Conservation (phyloP, 2,329 filamentous ascomycete genomes). For the Coniosporium tulheliwenetii region DNA sequence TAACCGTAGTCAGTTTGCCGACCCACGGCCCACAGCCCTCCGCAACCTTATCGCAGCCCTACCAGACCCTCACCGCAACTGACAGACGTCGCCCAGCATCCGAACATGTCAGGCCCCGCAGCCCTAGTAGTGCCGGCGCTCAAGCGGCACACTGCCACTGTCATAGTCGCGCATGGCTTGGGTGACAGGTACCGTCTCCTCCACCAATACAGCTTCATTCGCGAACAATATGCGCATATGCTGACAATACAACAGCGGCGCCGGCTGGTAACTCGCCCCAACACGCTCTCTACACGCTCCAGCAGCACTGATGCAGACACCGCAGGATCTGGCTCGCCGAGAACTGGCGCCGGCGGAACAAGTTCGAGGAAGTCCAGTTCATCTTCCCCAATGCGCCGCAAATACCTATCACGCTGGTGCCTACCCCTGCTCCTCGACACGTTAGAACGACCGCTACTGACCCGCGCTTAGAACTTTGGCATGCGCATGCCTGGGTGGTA, state of each 20-base stretch:
- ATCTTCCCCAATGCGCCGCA: conserved; percentile 80
- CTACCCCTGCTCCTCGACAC: not conserved
- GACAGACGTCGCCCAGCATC: too few relatives aligned
- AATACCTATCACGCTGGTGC: conserved; percentile 73
- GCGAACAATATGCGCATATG: conserved; percentile 1
- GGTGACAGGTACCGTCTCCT: conserved; percentile 46
- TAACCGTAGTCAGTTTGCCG: too few relatives aligned
- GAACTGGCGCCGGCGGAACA: conserved; percentile 66
- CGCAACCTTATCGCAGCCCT: too few relatives aligned
- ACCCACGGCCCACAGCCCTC: too few relatives aligned
- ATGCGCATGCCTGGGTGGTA: conserved; percentile 81
- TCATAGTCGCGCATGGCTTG: conserved; percentile 87
- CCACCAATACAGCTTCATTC: too few relatives aligned
- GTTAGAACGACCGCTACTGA: not conserved
- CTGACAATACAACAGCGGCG: conserved; percentile 28
- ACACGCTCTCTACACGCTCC: not conserved
- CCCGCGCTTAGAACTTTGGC: conserved; percentile 45
- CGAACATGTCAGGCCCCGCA: conserved; percentile 25
- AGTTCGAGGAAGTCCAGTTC: conserved; percentile 83
- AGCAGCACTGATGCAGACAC: conserved; percentile 2
- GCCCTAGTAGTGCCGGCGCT: conserved; percentile 61
- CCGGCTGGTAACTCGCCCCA: conserved; percentile 48
- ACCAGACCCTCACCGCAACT: too few relatives aligned
- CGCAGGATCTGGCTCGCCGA: conserved; percentile 60
- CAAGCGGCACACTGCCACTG: conserved; percentile 76